These are phyloP conservation scores for Plasmodium vivax DNA, from an alignment of 169 alveolate species.

Conservation along the genomic window DNA sequence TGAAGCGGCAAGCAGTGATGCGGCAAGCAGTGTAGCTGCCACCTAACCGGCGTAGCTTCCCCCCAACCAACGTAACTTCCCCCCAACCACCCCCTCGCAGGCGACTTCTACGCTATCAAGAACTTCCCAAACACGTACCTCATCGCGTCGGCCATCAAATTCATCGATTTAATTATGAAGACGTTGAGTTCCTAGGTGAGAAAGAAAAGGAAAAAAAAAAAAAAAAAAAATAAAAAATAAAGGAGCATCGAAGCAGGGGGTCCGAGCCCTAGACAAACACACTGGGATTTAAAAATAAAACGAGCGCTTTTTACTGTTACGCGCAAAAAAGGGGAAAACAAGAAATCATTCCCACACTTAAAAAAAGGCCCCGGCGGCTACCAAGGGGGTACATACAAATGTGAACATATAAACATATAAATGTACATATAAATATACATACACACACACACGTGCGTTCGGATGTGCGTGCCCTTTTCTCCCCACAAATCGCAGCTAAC, in stretches of 20 bases:
- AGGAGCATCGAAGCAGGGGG: neutral
- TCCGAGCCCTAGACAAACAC: neutral
- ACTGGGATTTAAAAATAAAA: neutral
- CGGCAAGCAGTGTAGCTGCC: neutral
- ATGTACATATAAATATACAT: too few species aligned
- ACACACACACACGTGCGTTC: neutral
- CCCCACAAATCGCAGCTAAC: neutral
- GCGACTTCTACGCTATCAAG: constrained; percentile 64
- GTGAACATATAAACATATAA: too few species aligned
- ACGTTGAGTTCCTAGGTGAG: constrained; percentile 8
- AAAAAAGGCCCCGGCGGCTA: neutral
- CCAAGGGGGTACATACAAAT: neutral
- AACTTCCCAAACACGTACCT: constrained; percentile 66
- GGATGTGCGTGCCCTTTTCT: neutral
- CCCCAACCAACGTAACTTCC: neutral
- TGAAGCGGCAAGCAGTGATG: too few species aligned
- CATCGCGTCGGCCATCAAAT: constrained; percentile 56
- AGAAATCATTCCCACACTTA: neutral
- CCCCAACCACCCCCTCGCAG: neutral
- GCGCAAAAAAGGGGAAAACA: neutral
- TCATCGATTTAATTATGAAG: constrained; percentile 57
- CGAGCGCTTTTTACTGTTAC: neutral
- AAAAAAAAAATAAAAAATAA: neutral
- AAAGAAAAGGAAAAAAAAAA: neutral
- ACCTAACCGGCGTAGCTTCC: neutral